These are phyloP conservation scores for Phanerodontia chrysosporium DNA, from an alignment of 768 basidiomycete species.

Conservation along the genomic window DNA sequence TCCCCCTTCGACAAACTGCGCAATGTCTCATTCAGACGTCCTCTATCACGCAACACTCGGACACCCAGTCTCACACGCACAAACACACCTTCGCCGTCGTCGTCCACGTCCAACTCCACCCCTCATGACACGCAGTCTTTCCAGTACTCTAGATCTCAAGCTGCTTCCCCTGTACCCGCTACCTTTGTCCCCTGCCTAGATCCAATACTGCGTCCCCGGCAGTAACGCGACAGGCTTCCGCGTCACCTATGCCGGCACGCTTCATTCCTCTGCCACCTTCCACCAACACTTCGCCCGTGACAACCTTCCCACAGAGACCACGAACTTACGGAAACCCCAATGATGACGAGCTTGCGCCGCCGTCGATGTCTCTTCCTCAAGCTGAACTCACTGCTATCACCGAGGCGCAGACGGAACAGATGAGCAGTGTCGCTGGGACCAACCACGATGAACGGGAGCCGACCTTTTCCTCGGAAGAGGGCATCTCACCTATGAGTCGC, in stretches of 20 bases:
- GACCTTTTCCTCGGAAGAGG: slow-evolving; percentile 69
- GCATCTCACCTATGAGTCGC: slow-evolving; percentile 12
- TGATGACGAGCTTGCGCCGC: slow-evolving; percentile 2
- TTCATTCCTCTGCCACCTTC: slow-evolving; percentile 1
- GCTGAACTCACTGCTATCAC: slow-evolving; percentile 2
- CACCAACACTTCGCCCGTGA: background rate
- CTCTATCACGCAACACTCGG: slow-evolving; percentile 25
- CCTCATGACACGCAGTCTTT: slow-evolving; percentile 47
- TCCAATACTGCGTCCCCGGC: slow-evolving; percentile 24
- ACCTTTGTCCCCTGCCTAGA: slow-evolving; percentile 40
- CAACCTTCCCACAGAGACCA: background rate
- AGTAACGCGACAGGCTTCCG: slow-evolving; percentile 20
- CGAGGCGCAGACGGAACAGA: slow-evolving; percentile 6
- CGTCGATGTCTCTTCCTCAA: slow-evolving; percentile 2
- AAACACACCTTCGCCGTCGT: slow-evolving; percentile 26
- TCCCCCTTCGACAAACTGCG: slow-evolving; percentile 25
- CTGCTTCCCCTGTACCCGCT: slow-evolving; percentile 41
- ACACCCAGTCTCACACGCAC: slow-evolving; percentile 32
- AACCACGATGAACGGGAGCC: slow-evolving; percentile 38
- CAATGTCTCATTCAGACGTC: slow-evolving; percentile 26
- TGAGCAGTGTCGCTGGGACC: background rate
- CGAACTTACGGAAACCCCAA: background rate
- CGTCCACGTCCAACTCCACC: slow-evolving; percentile 26
- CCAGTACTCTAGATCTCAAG: slow-evolving; percentile 29
- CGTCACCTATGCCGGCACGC: slow-evolving; percentile 12